Conservation (phyloP, 2,329 filamentous ascomycete genomes). For the Truncatella angustata region DNA sequence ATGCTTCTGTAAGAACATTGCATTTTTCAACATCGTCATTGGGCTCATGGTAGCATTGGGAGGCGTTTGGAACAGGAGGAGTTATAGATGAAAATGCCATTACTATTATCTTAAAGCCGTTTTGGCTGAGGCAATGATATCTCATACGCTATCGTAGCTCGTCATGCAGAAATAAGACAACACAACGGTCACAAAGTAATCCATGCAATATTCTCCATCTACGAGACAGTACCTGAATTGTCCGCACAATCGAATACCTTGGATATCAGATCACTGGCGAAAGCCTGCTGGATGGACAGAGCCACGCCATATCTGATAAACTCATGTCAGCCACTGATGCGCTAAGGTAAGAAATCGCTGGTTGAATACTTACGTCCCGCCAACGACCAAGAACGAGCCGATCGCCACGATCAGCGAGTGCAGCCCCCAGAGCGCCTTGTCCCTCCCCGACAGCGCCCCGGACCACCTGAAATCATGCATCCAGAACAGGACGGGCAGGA, state of each 20-base stretch:
- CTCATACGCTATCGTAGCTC: too few species aligned
- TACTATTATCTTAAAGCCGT: too few species aligned
- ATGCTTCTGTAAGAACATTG: too few species aligned
- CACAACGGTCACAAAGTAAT: too few species aligned
- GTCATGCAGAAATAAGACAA: too few species aligned
- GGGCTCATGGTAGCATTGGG: not conserved
- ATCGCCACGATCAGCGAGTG: slow-evolving; percentile 22
- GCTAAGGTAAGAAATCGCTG: not conserved
- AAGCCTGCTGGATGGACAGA: slow-evolving; percentile 22
- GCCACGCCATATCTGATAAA: slow-evolving; percentile 21
- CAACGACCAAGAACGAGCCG: slow-evolving; percentile 23
- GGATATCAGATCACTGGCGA: slow-evolving; percentile 18
- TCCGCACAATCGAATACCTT: slow-evolving; percentile 26
- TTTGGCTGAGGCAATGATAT: too few species aligned
- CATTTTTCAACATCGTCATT: too few species aligned
- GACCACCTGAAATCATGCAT: slow-evolving; percentile 22
- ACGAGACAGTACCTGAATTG: slow-evolving; percentile 16
- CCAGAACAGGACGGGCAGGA: slow-evolving; percentile 26
- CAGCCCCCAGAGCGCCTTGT: slow-evolving; percentile 20
- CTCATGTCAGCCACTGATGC: not conserved
- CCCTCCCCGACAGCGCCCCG: slow-evolving; percentile 13
- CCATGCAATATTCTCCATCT: too few species aligned
- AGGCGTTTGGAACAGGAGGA: not conserved
- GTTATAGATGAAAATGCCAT: too few species aligned
- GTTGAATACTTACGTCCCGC: slow-evolving; percentile 22